Conservation (phyloP, 2,329 filamentous ascomycete genomes). For the Monilinia fructicola region DNA sequence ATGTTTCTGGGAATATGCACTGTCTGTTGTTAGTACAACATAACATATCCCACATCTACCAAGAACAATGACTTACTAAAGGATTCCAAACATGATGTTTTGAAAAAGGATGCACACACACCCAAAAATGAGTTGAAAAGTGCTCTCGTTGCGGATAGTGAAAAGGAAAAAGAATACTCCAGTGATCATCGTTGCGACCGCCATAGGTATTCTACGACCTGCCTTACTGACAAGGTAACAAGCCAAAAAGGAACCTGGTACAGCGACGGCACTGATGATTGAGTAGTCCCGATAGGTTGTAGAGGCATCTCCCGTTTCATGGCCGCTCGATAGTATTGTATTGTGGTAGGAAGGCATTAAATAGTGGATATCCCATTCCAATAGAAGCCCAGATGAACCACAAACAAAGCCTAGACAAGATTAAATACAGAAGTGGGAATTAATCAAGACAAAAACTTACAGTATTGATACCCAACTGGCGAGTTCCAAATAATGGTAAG, state of each 20-base stretch:
- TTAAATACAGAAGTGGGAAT: background rate
- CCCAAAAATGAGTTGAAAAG: constrained; percentile 62
- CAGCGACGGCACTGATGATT: constrained; percentile 73
- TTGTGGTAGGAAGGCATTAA: constrained; percentile 88
- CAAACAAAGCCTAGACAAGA: constrained; percentile 50
- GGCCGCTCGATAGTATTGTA: constrained; percentile 69
- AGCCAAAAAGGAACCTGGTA: constrained; percentile 74
- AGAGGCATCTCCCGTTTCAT: constrained; percentile 43
- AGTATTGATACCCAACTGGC: constrained; percentile 53
- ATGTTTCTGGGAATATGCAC: constrained; percentile 75
- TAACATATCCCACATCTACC: background rate
- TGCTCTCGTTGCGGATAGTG: constrained; percentile 55
- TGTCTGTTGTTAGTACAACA: constrained; percentile 11
- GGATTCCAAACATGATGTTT: constrained; percentile 74
- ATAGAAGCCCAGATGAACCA: constrained; percentile 84
- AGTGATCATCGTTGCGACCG: constrained; percentile 64
- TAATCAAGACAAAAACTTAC: constrained; percentile 19
- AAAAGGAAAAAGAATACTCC: constrained; percentile 71
- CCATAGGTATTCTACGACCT: constrained; percentile 72
- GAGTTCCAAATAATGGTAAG: constrained; percentile 61
- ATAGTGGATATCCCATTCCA: constrained; percentile 83
- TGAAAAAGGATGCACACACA: constrained; percentile 71
- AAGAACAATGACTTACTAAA: constrained; percentile 50
- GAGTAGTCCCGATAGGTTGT: constrained; percentile 76
- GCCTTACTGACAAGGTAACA: constrained; percentile 70